Evolutionary conservation across 495 filamentous ascomycete species (phyloP).

Genomic region (Trypethelium eluteriae): DNA sequence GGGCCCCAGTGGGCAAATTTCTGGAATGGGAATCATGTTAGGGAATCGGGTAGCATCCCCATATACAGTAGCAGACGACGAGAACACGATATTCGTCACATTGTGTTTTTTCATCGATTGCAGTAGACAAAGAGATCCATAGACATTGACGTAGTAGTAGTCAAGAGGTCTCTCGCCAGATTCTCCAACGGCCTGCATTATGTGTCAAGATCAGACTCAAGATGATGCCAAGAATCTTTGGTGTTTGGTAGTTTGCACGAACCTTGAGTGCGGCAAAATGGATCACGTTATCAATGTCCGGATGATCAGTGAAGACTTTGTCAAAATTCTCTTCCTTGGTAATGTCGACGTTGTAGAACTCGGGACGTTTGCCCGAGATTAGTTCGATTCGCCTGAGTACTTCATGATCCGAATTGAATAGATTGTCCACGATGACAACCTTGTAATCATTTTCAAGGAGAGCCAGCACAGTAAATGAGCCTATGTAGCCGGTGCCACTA

Average conservation of each 20-base stretch:
- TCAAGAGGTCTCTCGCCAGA: slow-evolving; percentile 91
- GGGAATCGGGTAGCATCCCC: slow-evolving; percentile 93
- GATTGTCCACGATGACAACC: slow-evolving; percentile 88
- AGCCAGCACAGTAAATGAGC: slow-evolving; percentile 89
- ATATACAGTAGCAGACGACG: slow-evolving; percentile 92
- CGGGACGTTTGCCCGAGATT: slow-evolving; percentile 80
- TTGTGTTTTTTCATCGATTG: slow-evolving; percentile 79
- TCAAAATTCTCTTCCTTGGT: slow-evolving; percentile 77
- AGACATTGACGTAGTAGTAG: slow-evolving; percentile 96
- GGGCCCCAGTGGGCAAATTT: slow-evolving; percentile 88
- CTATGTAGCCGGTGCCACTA: slow-evolving; percentile 97
- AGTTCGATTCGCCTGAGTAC: slow-evolving; percentile 87
- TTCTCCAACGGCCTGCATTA: slow-evolving; percentile 79
- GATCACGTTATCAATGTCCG: slow-evolving; percentile 92
- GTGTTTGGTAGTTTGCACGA: slow-evolving; percentile 25
- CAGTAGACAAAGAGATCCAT: slow-evolving; percentile 82
- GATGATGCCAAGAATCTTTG: background rate
- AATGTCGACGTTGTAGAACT: slow-evolving; percentile 79
- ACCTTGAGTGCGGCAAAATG: slow-evolving; percentile 98
- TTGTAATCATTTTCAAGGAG: slow-evolving; percentile 91
- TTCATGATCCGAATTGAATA: slow-evolving; percentile 91
- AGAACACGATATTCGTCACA: slow-evolving; percentile 96
- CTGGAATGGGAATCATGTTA: slow-evolving; percentile 98
- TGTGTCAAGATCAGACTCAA: slow-evolving; percentile 12
- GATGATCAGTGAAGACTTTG: slow-evolving; percentile 80